Evolutionary conservation across 208 protist species (phyloP), one percentile per base, ranked within the genome.

Genomic region (Leishmania gerbilli): DNA sequence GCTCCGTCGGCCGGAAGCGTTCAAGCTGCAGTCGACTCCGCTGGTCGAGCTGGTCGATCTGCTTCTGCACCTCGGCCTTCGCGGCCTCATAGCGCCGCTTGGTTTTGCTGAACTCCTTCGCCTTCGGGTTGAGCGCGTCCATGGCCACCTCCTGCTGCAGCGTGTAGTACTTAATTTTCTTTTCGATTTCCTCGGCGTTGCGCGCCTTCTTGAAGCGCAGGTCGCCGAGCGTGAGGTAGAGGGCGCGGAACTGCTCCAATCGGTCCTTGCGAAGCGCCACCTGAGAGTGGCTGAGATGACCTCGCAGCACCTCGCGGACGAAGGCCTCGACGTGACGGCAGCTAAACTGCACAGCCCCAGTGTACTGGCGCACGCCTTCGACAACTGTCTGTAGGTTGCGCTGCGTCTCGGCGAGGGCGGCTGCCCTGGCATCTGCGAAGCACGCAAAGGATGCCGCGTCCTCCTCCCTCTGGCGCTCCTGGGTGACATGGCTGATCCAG

Each of bases 221-320:
- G 77, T 97, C 94, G 7, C 94, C 94, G 24, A 97, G 86, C 19
- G 94, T 97, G 65, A 97, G 88, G 87, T 97, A 97, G 4, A 97
- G 83, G 40, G 83, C 77, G 65, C 92, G 87, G 81, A 97, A 97
- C 77, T 96, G 91, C 37, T 88, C 87, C 9, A 97, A 85, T 15
- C 91, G 91, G 69, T 95, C 84, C 75, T 94, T 88, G 56, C 92
- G 89, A 31, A 90, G 77, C 17, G 89, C 83, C 56, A 95, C 69
- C 49, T 90, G 82, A 2, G 87, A 42, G 13, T 79, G 76, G 19
- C 88, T 84, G 4, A 87, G 79, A 45, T 87, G 72, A 2, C 67
- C 64, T 37, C 88, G 76, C n/a, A 95, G 67, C 13, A 71, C 81
- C 49, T 93, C 85, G 15, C 81, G 74, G 3, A 88, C 82, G 74